phyloP scores from a whole-genome alignment of 2,329 filamentous ascomycete species.

The Celoporthe dispersa region DNA sequence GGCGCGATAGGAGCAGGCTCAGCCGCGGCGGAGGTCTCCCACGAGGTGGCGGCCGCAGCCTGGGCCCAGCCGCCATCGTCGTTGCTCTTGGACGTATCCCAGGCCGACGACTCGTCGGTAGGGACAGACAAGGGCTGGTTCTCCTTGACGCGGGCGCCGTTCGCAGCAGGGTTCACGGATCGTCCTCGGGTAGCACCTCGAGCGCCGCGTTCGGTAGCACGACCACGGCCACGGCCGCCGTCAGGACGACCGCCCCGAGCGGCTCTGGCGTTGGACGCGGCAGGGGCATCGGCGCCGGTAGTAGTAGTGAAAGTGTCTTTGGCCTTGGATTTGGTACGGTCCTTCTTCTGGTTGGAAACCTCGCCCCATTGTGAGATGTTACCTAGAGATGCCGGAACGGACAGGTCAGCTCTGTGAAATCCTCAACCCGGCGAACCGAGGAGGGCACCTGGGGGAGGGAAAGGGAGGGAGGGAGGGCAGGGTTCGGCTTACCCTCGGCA shows the following conservation, averaged over 20 bases:
- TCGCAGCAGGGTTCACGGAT: slow-evolving; percentile 61
- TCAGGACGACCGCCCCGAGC: slow-evolving; percentile 68
- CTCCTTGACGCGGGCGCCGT: slow-evolving; percentile 65
- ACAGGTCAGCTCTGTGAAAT: slow-evolving; percentile 25
- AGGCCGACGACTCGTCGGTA: slow-evolving; percentile 70
- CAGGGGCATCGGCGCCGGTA: slow-evolving; percentile 52
- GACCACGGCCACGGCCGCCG: slow-evolving; percentile 64
- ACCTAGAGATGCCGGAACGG: slow-evolving; percentile 51
- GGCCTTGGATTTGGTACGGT: slow-evolving; percentile 71
- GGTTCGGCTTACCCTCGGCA: slow-evolving; percentile 66
- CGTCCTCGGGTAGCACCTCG: slow-evolving; percentile 67
- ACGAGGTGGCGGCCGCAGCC: slow-evolving; percentile 43
- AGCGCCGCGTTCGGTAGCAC: slow-evolving; percentile 66
- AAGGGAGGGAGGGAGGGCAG: slow-evolving; percentile 20
- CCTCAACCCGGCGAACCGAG: slow-evolving; percentile 17
- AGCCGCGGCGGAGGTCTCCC: slow-evolving; percentile 48
- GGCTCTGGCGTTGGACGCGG: slow-evolving; percentile 50
- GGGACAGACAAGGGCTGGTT: slow-evolving; percentile 64
- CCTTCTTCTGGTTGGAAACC: slow-evolving; percentile 80
- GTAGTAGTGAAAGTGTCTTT: slow-evolving; percentile 64
- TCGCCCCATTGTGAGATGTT: slow-evolving; percentile 83
- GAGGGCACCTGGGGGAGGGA: neutral
- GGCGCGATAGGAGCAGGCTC: slow-evolving; percentile 38
- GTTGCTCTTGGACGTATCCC: slow-evolving; percentile 53
- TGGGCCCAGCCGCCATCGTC: slow-evolving; percentile 40